Conservation (phyloP, 129 eudicot genomes). For the Pseudognaphalium luteoalbum region DNA sequence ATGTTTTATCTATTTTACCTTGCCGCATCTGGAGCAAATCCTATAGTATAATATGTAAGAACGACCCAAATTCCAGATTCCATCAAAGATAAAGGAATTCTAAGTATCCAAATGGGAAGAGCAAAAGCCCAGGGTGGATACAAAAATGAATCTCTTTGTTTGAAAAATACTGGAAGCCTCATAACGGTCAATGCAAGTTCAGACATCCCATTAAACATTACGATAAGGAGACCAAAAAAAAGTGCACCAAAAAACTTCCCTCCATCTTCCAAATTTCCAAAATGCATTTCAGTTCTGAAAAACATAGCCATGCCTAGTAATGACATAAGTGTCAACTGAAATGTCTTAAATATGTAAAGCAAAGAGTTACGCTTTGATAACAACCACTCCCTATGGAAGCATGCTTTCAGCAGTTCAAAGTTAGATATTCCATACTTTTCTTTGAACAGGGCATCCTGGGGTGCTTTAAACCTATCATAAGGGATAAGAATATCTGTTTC, state of each 20-base stretch:
- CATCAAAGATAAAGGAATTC: slow-evolving; percentile 38
- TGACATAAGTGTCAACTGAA: slow-evolving; percentile 41
- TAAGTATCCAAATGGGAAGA: slow-evolving; percentile 39
- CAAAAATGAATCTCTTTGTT: slow-evolving; percentile 40
- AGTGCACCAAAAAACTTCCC: slow-evolving; percentile 39
- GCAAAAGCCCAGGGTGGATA: slow-evolving; percentile 45
- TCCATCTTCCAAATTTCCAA: slow-evolving; percentile 38
- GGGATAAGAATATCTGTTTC: slow-evolving; percentile 24
- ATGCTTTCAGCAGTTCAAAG: slow-evolving; percentile 29
- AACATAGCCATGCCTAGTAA: slow-evolving; percentile 38
- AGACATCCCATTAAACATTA: slow-evolving; percentile 44
- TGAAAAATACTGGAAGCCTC: slow-evolving; percentile 38
- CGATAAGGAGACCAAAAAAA: slow-evolving; percentile 35
- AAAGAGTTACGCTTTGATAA: slow-evolving; percentile 37
- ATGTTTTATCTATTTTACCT: slow-evolving; percentile 22
- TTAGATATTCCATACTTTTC: slow-evolving; percentile 35
- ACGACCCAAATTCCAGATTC: slow-evolving; percentile 41
- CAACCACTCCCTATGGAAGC: slow-evolving; percentile 40
- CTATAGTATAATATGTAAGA: slow-evolving; percentile 41
- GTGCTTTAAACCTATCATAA: slow-evolving; percentile 29
- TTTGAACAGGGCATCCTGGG: slow-evolving; percentile 24
- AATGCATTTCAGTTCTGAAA: slow-evolving; percentile 43
- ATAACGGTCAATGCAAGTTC: slow-evolving; percentile 39
- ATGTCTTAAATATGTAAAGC: slow-evolving; percentile 38
- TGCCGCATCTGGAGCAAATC: slow-evolving; percentile 32